A percentile compares a stretch with the other conserved stretches of the same genome.
These are phyloP conservation scores for Calonectria naviculata DNA, from an alignment of 2,329 filamentous ascomycete species.

Conservation along the genomic window DNA sequence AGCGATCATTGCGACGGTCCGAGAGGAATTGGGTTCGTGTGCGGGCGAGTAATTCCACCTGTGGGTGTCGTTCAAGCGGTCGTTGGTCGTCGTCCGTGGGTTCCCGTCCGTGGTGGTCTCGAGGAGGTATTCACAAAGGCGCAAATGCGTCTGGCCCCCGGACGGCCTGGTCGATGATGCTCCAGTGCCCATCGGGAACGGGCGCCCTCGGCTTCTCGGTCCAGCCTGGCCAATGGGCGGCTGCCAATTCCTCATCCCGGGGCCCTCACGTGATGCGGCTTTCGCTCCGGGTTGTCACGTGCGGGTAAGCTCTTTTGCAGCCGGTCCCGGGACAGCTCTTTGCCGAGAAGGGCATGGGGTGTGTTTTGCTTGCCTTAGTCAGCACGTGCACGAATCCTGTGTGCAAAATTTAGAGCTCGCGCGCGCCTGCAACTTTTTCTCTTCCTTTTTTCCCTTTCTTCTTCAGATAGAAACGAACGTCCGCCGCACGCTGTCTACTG, in stretches of 20 bases:
- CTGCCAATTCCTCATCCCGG: conserved; percentile 50
- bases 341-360: conserved; percentile 17
- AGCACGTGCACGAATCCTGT: conserved; percentile 18
- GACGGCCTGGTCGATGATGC: conserved; percentile 10
- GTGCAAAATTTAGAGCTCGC: conserved; percentile 14
- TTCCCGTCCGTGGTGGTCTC: too few relatives aligned
- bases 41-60: conserved; percentile 18
- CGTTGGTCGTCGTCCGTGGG: conserved; percentile 26
- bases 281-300: conserved; percentile 16
- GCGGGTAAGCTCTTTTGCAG: background rate
- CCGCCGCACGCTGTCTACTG: conserved; percentile 48
- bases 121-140: background rate
- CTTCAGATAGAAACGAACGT: conserved; percentile 65
- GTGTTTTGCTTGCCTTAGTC: conserved; percentile 25
- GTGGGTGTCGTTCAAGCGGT: conserved; percentile 30
- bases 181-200: conserved; percentile 35
- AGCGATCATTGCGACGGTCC: conserved; percentile 60
- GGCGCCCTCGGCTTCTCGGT: conserved; percentile 56
- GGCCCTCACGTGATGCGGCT: conserved; percentile 39
- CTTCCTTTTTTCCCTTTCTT: conserved; percentile 50
- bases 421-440: background rate
- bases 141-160: background rate
- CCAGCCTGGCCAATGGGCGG: conserved; percentile 52
- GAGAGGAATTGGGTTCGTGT: conserved; percentile 16
- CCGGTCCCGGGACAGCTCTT: conserved; percentile 8